Evolutionary conservation across 352 stramenopile genomes (phyloP).

Genomic region (Phytophthora litchii): DNA sequence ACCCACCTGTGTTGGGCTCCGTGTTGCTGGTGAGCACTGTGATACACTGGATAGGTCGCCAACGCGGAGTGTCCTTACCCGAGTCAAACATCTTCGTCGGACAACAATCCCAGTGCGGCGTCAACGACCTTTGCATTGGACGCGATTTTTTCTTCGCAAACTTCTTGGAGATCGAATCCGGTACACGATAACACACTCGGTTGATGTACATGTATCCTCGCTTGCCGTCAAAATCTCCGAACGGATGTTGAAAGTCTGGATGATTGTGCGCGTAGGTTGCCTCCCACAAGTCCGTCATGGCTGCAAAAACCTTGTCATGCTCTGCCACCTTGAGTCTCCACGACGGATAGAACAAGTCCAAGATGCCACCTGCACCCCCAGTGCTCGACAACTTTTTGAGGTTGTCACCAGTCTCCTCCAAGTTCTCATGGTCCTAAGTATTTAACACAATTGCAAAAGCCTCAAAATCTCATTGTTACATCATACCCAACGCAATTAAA

Average conservation of each 20-base stretch:
- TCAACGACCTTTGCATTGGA: conserved; percentile 85
- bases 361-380: conserved; percentile 83
- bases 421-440: conserved; percentile 58
- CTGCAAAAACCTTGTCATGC: conserved; percentile 71
- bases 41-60: conserved; percentile 91
- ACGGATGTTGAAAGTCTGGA: conserved; percentile 69
- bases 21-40: conserved; percentile 79
- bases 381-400: conserved; percentile 88
- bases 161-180: conserved; percentile 66
- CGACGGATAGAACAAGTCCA: conserved; percentile 90
- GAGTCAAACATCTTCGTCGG: conserved; percentile 76
- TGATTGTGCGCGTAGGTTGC: conserved; percentile 75
- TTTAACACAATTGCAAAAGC: conserved; percentile 5
- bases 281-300: conserved; percentile 83
- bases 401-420: conserved; percentile 64
- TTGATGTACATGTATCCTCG: conserved; percentile 90
- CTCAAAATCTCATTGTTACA: conserved; percentile 8
- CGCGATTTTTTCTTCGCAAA: conserved; percentile 73
- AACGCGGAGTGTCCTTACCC: conserved; percentile 73
- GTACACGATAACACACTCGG: conserved; percentile 82
- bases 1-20: conserved; percentile 75
- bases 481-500: not conserved
- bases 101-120: conserved; percentile 89
- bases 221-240: conserved; percentile 70
- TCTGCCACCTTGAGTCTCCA: conserved; percentile 86